Conservation (phyloP, 2,329 filamentous ascomycete species). For the Neofusicoccum parvum region DNA sequence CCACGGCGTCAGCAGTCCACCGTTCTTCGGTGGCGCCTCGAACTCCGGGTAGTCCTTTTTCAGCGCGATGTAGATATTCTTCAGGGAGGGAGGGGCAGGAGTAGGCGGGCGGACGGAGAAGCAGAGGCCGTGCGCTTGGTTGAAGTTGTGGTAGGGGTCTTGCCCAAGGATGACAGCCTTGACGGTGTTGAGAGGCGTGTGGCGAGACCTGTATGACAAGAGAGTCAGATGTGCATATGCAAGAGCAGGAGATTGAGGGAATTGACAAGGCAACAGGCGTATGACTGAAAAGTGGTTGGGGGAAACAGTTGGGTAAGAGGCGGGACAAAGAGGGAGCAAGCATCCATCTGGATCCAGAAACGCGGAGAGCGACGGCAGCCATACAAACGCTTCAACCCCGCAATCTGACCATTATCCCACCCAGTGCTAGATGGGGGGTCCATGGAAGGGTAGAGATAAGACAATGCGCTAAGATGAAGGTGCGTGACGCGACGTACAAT, state of each 20-base stretch:
- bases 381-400: too few relatives aligned
- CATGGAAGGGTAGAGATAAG: not conserved
- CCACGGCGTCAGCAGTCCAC: conserved; percentile 88
- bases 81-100: conserved; percentile 81
- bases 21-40: conserved; percentile 70
- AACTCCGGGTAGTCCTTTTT: conserved; percentile 87
- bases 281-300: too few relatives aligned
- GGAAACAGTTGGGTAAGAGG: too few relatives aligned
- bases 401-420: too few relatives aligned
- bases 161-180: conserved; percentile 94
- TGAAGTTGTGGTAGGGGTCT: conserved; percentile 94
- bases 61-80: conserved; percentile 90
- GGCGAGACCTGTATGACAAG: conserved; percentile 70
- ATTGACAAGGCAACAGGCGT: not conserved
- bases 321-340: too few relatives aligned
- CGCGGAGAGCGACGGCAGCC: too few relatives aligned
- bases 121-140: conserved; percentile 93
- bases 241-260: not conserved
- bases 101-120: conserved; percentile 94
- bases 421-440: too few relatives aligned
- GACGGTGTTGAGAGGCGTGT: conserved; percentile 84
- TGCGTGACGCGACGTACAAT: not conserved
- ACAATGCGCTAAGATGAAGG: not conserved
- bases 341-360: too few relatives aligned
- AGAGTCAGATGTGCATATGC: not conserved